phyloP scores from a whole-genome alignment of 192 early-diverging fungal species.

The Podila verticillata region DNA sequence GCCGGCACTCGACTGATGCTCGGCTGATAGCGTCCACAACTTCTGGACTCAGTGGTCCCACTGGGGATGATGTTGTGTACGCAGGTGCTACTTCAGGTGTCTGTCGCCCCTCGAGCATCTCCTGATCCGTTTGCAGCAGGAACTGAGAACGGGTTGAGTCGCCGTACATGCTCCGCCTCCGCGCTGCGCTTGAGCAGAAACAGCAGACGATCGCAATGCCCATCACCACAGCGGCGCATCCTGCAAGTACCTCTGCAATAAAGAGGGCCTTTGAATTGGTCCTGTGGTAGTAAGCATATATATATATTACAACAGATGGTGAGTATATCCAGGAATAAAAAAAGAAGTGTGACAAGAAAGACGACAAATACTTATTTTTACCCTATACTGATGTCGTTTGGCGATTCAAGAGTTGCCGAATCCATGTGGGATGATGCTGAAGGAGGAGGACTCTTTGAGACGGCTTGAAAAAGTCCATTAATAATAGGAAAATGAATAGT shows the following conservation, averaged over 20 bases:
- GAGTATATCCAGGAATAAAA: too few relatives aligned
- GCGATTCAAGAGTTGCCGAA: not conserved
- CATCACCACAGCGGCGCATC: constrained; percentile 20
- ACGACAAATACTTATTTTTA: not conserved
- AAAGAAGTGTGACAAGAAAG: not conserved
- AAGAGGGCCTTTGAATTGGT: constrained; percentile 21
- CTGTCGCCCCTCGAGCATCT: constrained; percentile 13
- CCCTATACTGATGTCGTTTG: constrained; percentile 9
- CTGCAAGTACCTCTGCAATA: constrained; percentile 38
- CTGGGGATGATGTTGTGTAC: constrained; percentile 28
- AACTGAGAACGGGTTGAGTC: not conserved
- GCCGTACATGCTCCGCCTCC: constrained; percentile 1
- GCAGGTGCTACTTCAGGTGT: constrained; percentile 38
- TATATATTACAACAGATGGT: too few relatives aligned
- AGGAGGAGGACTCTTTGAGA: not conserved
- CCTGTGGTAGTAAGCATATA: not conserved
- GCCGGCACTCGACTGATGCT: constrained; percentile 21
- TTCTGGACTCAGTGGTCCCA: constrained; percentile 42
- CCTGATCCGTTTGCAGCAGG: not conserved
- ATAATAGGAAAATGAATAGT: not conserved
- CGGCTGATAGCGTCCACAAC: constrained; percentile 38
- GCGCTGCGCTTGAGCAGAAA: constrained; percentile 24
- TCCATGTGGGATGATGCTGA: constrained; percentile 7
- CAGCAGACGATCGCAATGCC: constrained; percentile 25
- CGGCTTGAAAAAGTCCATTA: not conserved